Conservation (phyloP, 2,329 filamentous ascomycete species). For the Monosporascus sp. region DNA sequence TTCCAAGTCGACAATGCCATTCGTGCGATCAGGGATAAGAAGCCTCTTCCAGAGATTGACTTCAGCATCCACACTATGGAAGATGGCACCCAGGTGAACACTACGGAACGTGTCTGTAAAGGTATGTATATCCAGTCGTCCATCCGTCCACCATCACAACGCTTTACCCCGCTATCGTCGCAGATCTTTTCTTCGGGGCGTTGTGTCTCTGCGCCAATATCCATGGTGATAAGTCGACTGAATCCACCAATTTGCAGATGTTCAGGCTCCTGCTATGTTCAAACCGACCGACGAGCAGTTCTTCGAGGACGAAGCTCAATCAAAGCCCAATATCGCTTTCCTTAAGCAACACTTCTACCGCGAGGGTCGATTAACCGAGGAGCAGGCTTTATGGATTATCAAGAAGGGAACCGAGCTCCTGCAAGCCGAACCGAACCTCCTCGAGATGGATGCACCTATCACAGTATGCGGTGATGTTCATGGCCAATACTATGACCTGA, state of each 20-base stretch:
- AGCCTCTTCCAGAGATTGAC: constrained; percentile 94
- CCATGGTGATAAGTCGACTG: constrained; percentile 8
- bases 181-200: not conserved
- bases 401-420: constrained; percentile 81
- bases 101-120: constrained; percentile 95
- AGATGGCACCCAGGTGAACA: constrained; percentile 92
- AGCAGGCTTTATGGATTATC: constrained; percentile 96
- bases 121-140: constrained; percentile 50
- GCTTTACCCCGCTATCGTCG: constrained; percentile 16
- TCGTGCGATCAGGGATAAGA: constrained; percentile 90
- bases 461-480: constrained; percentile 98
- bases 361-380: constrained; percentile 92
- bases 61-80: constrained; percentile 99
- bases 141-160: not conserved
- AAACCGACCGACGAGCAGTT: constrained; percentile 93
- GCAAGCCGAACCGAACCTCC: constrained; percentile 84
- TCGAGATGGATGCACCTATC: constrained; percentile 99
- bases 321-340: constrained; percentile 89
- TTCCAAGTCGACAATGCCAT: constrained; percentile 81
- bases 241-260: constrained; percentile 57
- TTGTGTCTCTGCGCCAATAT: constrained; percentile 3
- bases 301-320: constrained; percentile 77
- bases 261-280: constrained; percentile 92
- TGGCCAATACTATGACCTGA: constrained; percentile 97
- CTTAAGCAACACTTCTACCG: constrained; percentile 98